Evolutionary conservation across 1,139 yeast genomes (phyloP).

Genomic region (Yamadazyma pseudoaaseri): DNA sequence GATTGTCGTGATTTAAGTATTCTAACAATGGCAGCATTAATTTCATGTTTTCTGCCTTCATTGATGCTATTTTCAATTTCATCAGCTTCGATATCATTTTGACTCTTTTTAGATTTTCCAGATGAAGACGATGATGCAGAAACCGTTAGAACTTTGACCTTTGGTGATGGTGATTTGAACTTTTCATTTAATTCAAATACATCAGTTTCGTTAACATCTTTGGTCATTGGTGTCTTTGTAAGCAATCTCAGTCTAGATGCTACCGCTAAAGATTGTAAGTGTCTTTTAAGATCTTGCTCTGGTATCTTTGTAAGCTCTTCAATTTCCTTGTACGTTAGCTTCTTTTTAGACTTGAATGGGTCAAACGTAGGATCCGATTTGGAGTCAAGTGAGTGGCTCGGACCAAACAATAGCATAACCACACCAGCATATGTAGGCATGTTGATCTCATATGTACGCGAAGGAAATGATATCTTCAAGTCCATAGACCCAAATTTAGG

Average conservation of each 20-base stretch:
- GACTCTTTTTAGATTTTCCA: conserved; percentile 24
- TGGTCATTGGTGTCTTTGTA: conserved; percentile 70
- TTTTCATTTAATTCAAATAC: conserved; percentile 65
- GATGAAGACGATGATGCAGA: conserved; percentile 36
- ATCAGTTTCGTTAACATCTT: conserved; percentile 65
- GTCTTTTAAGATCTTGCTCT: conserved; percentile 66
- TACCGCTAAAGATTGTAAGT: conserved; percentile 79
- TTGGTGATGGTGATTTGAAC: conserved; percentile 68
- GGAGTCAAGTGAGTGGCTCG: conserved; percentile 16
- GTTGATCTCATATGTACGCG: conserved; percentile 73
- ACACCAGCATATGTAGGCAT: conserved; percentile 81
- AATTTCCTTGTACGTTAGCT: conserved; percentile 57
- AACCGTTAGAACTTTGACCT: conserved; percentile 79
- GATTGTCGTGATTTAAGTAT: conserved; percentile 76
- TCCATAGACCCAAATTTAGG: conserved; percentile 83
- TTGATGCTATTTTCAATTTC: conserved; percentile 34
- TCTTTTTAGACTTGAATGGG: conserved; percentile 41
- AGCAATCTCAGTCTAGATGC: conserved; percentile 79
- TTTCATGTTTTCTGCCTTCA: conserved; percentile 55
- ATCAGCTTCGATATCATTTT: conserved; percentile 35
- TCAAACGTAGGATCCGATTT: conserved; percentile 29
- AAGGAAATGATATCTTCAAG: conserved; percentile 63
- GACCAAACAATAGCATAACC: conserved; percentile 70
- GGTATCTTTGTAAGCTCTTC: conserved; percentile 71
- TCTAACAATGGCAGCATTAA: conserved; percentile 88